Conservation (phyloP, 2,329 filamentous ascomycete species). For the Aureobasidium lini region DNA sequence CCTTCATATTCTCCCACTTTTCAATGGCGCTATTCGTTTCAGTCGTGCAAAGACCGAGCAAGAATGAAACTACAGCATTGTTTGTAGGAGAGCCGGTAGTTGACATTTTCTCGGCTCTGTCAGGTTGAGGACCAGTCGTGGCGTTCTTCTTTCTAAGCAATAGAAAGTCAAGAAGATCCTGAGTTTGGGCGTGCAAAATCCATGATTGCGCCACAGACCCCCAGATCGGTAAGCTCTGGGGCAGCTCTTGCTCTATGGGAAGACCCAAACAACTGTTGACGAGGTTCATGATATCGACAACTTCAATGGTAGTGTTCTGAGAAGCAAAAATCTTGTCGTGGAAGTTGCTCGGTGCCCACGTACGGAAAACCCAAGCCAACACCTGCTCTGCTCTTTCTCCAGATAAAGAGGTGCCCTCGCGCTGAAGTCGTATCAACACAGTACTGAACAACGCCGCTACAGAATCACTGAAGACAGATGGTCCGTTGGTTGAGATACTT, state of each 20-base stretch:
- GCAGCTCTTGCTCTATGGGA: slow-evolving; percentile 18
- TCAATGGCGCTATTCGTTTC: background rate
- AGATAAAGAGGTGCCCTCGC: slow-evolving; percentile 60
- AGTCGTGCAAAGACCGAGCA: slow-evolving; percentile 7
- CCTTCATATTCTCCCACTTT: slow-evolving; percentile 4
- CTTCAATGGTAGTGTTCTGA: slow-evolving; percentile 55
- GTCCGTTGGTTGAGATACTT: slow-evolving; percentile 74
- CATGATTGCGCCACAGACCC: slow-evolving; percentile 38
- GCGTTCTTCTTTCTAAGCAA: slow-evolving; percentile 28
- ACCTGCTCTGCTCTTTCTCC: slow-evolving; percentile 62
- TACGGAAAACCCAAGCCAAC: slow-evolving; percentile 72
- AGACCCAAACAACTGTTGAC: slow-evolving; percentile 62
- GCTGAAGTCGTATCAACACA: slow-evolving; percentile 58
- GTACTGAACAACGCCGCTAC: slow-evolving; percentile 65
- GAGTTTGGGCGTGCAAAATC: slow-evolving; percentile 33
- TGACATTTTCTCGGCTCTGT: background rate
- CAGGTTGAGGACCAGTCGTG: background rate
- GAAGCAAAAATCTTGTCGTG: slow-evolving; percentile 60
- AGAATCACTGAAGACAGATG: slow-evolving; percentile 70
- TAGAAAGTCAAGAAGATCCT: slow-evolving; percentile 42
- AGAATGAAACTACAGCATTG: background rate
- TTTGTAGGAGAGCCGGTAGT: background rate
- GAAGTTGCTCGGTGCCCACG: slow-evolving; percentile 66
- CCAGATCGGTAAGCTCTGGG: slow-evolving; percentile 28
- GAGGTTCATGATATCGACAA: slow-evolving; percentile 59